Evolutionary conservation across 2,329 filamentous ascomycete genomes (phyloP).

Genomic region (Colletotrichum chlorophyti): DNA sequence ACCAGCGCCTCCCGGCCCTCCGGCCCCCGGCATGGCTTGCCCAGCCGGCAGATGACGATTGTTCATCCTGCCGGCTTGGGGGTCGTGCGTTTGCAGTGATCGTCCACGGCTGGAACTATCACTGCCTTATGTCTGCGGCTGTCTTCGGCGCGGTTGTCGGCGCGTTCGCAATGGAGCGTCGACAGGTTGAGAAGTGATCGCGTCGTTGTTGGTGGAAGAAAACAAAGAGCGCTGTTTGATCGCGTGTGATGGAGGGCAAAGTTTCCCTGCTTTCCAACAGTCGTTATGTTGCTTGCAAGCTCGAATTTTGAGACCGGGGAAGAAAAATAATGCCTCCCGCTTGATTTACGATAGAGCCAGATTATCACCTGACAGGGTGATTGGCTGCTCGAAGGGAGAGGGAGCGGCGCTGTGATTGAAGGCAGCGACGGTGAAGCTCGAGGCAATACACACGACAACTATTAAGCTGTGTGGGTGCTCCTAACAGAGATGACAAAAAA

Average conservation of each 20-base stretch:
- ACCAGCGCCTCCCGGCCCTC: conserved; percentile 31
- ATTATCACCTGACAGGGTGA: neutral
- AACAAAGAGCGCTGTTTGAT: conserved; percentile 9
- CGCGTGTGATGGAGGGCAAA: conserved; percentile 5
- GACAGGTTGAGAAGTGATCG: conserved; percentile 8
- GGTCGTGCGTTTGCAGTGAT: conserved; percentile 35
- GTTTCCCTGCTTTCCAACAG: neutral
- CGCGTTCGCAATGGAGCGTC: conserved; percentile 23
- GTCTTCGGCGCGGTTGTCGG: conserved; percentile 16
- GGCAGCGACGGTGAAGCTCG: conserved; percentile 7
- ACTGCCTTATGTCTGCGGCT: conserved; percentile 24
- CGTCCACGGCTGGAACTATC: conserved; percentile 30
- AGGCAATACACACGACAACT: conserved; percentile 8
- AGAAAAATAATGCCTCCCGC: neutral
- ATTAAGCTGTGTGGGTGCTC: conserved; percentile 15
- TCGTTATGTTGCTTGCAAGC: conserved; percentile 3
- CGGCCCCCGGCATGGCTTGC: conserved; percentile 63
- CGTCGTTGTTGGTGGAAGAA: conserved; percentile 1
- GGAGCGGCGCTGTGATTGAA: neutral
- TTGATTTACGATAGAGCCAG: neutral
- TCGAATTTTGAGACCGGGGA: conserved; percentile 6
- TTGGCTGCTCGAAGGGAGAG: neutral
- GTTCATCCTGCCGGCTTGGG: conserved; percentile 80
- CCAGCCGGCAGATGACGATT: conserved; percentile 79
- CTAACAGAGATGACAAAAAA: conserved; percentile 25